phyloP scores from a whole-genome alignment of 78 protist species.

The Dictyostelium discoideum region DNA sequence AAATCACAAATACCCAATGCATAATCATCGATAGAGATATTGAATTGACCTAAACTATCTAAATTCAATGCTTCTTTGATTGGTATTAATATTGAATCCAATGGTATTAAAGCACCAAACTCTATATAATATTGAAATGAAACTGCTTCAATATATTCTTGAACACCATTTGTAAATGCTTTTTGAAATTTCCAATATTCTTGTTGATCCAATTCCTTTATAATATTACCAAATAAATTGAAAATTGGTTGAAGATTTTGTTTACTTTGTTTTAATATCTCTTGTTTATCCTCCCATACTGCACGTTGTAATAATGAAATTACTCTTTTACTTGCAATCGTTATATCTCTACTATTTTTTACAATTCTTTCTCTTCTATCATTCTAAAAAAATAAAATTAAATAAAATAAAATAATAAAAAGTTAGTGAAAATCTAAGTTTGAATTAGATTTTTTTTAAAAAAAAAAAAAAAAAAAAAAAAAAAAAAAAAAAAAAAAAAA shows the following conservation, averaged over 20 bases:
- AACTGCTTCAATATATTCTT: constrained; percentile 76
- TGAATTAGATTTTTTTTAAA: no score
- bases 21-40: constrained; percentile 63
- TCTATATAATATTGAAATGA: constrained; percentile 52
- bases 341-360: constrained; percentile 63
- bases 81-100: not conserved
- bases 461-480: no score
- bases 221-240: constrained; percentile 17
- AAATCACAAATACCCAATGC: constrained; percentile 70
- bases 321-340: constrained; percentile 48
- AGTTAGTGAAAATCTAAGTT: not conserved
- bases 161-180: constrained; percentile 68
- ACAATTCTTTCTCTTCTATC: constrained; percentile 82
- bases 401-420: not conserved
- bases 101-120: constrained; percentile 12
- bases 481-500: no score
- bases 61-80: constrained; percentile 14
- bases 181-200: constrained; percentile 75
- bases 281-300: constrained; percentile 21
- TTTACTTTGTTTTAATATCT: constrained; percentile 4
- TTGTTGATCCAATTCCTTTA: constrained; percentile 47
- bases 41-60: constrained; percentile 10
- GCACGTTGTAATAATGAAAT: constrained; percentile 62
- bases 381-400: constrained; percentile 16
- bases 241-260: constrained; percentile 6